Evolutionary conservation across 352 stramenopile species (phyloP), one percentile per base, ranked within the genome.

Genomic region (Plasmopara halstedii): DNA sequence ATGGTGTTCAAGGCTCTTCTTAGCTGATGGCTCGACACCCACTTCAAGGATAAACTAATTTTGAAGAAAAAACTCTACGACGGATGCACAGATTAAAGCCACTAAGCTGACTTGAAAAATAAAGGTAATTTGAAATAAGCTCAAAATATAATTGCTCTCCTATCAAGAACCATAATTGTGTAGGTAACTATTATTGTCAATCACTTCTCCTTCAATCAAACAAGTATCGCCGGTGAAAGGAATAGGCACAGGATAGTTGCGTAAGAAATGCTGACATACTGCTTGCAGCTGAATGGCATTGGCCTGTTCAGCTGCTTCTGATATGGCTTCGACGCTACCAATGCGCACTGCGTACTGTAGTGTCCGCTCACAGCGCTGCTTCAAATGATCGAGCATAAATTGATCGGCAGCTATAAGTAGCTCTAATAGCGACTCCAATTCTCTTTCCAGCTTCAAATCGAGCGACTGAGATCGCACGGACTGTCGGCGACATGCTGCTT

Each of bases 341-440:
- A 62, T 42, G 37, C 74, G 78, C 3, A 98, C 78, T 15, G 73
- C 71, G 26, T 82, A 62, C 55, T 45, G 39, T 22, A 98, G 52
- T 25, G 82, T 62, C 7, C 62, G 77, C 53, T 98, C 94, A 62
- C 91, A 97, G 23, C 95, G 73, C 69, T 98, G 89, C 55, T 98
- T 98, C 13, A 98, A 63, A 62, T 98, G 85, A 58, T 98, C 93
- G 18, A 98, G 70, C 73, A 98, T 98, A 68, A 97, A 98, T 65
- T 97, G 84, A 61, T 98, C 93, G 4, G 91, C 84, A 13, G 96
- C 70, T 34, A 97, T 81, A 8, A 98, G 62, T 9, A 98, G 68
- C 32, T 97, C 85, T 44, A 97, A 59, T 17, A 84, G 63, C 25
- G 73, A 61, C 36, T 87, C 73, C 21, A 97, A 46, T 47, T 82